Evolutionary conservation across 1,139 yeast genomes (phyloP).

Genomic region (Candida sojae): DNA sequence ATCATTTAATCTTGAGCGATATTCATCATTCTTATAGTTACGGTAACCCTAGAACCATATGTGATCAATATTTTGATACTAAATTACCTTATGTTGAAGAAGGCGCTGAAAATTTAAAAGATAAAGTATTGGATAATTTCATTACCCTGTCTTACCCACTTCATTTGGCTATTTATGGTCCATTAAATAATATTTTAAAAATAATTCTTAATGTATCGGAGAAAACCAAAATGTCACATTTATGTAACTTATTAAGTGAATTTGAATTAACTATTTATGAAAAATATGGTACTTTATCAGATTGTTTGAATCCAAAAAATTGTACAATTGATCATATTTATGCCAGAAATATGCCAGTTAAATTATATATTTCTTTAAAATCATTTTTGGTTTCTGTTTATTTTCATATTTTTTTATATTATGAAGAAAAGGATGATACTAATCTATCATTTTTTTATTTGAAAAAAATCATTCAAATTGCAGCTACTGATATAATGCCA

Average conservation of each 20-base stretch:
- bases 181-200: conserved; percentile 17
- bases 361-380: conserved; percentile 29
- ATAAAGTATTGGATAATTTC: conserved; percentile 23
- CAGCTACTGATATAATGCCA: conserved; percentile 40
- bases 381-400: conserved; percentile 36
- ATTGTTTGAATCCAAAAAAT: conserved; percentile 21
- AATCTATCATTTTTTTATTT: conserved; percentile 35
- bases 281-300: conserved; percentile 22
- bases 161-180: conserved; percentile 6
- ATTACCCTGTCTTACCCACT: conserved; percentile 19
- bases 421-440: conserved; percentile 30
- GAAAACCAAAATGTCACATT: conserved; percentile 22
- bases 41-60: conserved; percentile 29
- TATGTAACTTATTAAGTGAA: conserved; percentile 22
- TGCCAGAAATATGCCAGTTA: conserved; percentile 26
- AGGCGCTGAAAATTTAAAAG: conserved; percentile 25
- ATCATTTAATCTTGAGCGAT: conserved; percentile 28
- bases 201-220: conserved; percentile 24
- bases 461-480: conserved; percentile 33
- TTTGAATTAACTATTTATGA: conserved; percentile 21
- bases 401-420: conserved; percentile 42
- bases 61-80: conserved; percentile 26
- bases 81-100: conserved; percentile 26
- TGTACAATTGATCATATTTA: conserved; percentile 17
- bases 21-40: conserved; percentile 26